Conservation (phyloP, 495 filamentous ascomycete genomes). For the Xylaria acuta region DNA sequence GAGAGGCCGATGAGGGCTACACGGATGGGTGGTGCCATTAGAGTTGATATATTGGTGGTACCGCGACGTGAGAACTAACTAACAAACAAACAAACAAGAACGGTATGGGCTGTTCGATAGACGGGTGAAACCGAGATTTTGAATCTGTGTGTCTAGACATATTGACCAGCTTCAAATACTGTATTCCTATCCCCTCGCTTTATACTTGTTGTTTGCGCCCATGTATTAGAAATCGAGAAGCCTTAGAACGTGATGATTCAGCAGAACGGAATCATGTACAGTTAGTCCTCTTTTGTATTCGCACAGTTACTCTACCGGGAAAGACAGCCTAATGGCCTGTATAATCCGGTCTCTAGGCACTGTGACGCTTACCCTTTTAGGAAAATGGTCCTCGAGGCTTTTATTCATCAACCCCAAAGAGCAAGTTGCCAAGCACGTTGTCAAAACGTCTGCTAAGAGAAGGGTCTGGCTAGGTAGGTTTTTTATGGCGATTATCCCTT, state of each 20-base stretch:
- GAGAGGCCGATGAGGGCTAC: slow-evolving; percentile 67
- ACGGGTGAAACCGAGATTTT: background rate
- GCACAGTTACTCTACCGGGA: background rate
- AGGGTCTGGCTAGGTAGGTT: background rate
- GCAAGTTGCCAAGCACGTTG: slow-evolving; percentile 4
- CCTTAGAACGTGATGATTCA: slow-evolving; percentile 1
- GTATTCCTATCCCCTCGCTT: background rate
- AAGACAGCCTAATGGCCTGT: background rate
- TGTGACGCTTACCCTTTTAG: slow-evolving; percentile 21
- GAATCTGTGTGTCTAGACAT: background rate
- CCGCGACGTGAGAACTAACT: background rate
- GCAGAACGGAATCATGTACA: background rate
- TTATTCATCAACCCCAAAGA: background rate
- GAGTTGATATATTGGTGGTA: background rate
- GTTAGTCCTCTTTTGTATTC: background rate
- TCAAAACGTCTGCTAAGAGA: background rate
- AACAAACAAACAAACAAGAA: too few relatives aligned
- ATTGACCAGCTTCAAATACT: background rate
- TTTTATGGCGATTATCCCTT: background rate
- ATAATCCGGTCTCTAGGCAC: background rate
- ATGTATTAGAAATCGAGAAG: slow-evolving; percentile 19
- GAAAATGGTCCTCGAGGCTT: slow-evolving; percentile 18
- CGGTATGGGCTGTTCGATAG: background rate
- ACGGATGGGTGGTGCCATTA: slow-evolving; percentile 57
- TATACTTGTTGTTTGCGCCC: background rate